Evolutionary conservation across 805 yeast genomes (phyloP).

Genomic region (Sugiyamaella smithiae): DNA sequence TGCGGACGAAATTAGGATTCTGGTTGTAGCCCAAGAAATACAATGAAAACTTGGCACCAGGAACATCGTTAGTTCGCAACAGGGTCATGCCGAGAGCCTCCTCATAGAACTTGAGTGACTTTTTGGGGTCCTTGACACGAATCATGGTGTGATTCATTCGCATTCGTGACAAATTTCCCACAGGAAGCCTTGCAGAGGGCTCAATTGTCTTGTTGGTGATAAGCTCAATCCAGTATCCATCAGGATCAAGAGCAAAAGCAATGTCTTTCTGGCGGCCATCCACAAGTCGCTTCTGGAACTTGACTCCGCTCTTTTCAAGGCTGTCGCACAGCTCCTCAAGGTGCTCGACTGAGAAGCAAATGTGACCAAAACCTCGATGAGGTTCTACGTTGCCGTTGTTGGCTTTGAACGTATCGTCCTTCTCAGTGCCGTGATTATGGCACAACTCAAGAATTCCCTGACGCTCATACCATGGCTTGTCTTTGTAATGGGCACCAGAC

Average conservation of each 20-base stretch:
- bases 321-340: conserved; percentile 58
- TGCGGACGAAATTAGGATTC: conserved; percentile 42
- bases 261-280: conserved; percentile 93
- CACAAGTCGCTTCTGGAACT: conserved; percentile 74
- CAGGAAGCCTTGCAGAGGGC: conserved; percentile 27
- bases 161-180: conserved; percentile 37
- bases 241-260: conserved; percentile 94
- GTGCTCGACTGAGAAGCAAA: conserved; percentile 83
- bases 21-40: conserved; percentile 79
- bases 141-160: conserved; percentile 89
- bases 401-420: conserved; percentile 51
- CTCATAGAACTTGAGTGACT: conserved; percentile 73
- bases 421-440: conserved; percentile 73
- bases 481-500: conserved; percentile 39
- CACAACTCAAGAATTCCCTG: conserved; percentile 81
- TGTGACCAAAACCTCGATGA: conserved; percentile 89
- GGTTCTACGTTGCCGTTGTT: conserved; percentile 86
- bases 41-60: conserved; percentile 73
- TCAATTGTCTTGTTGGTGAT: conserved; percentile 55
- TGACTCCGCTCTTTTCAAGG: conserved; percentile 60
- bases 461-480: conserved; percentile 38
- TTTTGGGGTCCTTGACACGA: conserved; percentile 79
- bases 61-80: conserved; percentile 52
- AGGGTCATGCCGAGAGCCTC: conserved; percentile 80
- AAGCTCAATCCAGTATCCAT: conserved; percentile 95